phyloP scores from a whole-genome alignment of 495 filamentous ascomycete species.

The Annulohypoxylon maeteangense region DNA sequence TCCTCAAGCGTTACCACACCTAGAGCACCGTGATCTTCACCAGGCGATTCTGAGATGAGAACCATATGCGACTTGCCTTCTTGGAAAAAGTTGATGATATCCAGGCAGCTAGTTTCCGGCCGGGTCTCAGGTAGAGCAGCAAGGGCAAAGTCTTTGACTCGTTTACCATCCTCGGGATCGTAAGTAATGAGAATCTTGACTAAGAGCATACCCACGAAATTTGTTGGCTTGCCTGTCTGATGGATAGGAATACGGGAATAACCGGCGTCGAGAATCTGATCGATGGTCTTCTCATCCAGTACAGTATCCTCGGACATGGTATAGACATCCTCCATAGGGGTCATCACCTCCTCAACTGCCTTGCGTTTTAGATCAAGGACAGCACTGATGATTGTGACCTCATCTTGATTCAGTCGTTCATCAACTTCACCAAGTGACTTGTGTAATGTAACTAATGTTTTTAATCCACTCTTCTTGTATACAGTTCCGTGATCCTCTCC shows the following conservation, averaged over 20 bases:
- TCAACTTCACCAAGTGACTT: constrained; percentile 86
- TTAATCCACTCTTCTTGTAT: constrained; percentile 93
- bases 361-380: constrained; percentile 97
- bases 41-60: constrained; percentile 88
- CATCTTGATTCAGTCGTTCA: constrained; percentile 93
- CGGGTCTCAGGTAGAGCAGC: constrained; percentile 95
- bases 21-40: constrained; percentile 86
- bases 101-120: constrained; percentile 93
- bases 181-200: constrained; percentile 99
- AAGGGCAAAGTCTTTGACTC: constrained; percentile 87
- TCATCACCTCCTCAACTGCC: constrained; percentile 94
- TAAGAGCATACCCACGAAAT: constrained; percentile 96
- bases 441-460: constrained; percentile 85
- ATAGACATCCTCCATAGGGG: constrained; percentile 96
- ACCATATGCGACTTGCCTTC: constrained; percentile 99
- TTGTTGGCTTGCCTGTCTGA: constrained; percentile 79
- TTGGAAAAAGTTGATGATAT: constrained; percentile 99
- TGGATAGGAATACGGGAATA: constrained; percentile 97
- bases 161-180: constrained; percentile 89
- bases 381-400: constrained; percentile 97
- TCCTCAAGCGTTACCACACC: constrained; percentile 97
- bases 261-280: constrained; percentile 87
- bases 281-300: constrained; percentile 91
- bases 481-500: constrained; percentile 93
- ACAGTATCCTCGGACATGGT: constrained; percentile 92